These are phyloP conservation scores for Drechslerella coelobrocha DNA, from an alignment of 2,329 filamentous ascomycete species.

Conservation along the genomic window DNA sequence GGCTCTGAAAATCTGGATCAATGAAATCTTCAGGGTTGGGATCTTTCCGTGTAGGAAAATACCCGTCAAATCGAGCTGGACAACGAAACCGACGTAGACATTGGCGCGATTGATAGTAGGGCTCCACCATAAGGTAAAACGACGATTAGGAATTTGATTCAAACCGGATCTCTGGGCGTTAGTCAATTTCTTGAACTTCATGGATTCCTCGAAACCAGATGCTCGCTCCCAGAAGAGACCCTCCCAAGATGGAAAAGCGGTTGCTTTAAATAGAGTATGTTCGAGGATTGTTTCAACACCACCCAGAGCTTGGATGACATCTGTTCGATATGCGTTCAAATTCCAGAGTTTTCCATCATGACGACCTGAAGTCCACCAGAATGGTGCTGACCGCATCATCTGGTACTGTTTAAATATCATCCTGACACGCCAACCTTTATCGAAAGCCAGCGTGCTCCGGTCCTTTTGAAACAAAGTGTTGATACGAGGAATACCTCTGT, in stretches of 20 bases:
- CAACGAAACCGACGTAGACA: conserved; percentile 91
- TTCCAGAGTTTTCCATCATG: conserved; percentile 99
- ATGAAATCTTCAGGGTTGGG: conserved; percentile 93
- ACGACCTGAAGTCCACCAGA: conserved; percentile 98
- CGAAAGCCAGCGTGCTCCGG: conserved; percentile 92
- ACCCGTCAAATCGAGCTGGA: conserved; percentile 94
- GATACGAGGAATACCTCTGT: conserved; percentile 94
- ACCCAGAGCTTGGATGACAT: conserved; percentile 93
- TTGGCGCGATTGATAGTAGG: conserved; percentile 93
- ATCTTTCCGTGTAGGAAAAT: conserved; percentile 99
- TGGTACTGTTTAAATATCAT: conserved; percentile 99
- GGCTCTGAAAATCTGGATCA: conserved; percentile 98
- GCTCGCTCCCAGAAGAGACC: conserved; percentile 88
- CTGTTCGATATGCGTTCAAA: conserved; percentile 90
- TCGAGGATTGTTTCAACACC: conserved; percentile 98
- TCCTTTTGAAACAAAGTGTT: conserved; percentile 99
- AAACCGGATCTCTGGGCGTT: conserved; percentile 96
- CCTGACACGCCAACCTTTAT: conserved; percentile 94
- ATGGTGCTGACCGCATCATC: conserved; percentile 98
- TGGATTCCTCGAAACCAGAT: conserved; percentile 61
- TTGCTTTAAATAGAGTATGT: conserved; percentile 95
- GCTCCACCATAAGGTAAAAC: conserved; percentile 98
- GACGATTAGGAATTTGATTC: conserved; percentile 97
- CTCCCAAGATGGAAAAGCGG: conserved; percentile 96
- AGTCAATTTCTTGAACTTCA: conserved; percentile 99